phyloP scores from a whole-genome alignment of 2,329 filamentous ascomycete genomes.

The Ceratocystis lukuohia region DNA sequence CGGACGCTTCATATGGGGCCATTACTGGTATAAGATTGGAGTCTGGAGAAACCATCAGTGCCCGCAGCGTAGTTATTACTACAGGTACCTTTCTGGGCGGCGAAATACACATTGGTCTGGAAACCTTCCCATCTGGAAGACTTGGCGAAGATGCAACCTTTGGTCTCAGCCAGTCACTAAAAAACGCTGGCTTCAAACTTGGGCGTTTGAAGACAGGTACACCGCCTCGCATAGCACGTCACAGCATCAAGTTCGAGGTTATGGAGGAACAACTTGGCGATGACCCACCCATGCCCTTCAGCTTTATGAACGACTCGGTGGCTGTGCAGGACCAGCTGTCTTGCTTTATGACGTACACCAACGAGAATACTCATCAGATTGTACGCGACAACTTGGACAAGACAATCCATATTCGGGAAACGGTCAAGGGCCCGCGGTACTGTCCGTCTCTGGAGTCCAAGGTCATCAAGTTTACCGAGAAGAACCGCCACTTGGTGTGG shows the following conservation, averaged over 20 bases:
- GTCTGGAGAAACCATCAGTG: conserved; percentile 69
- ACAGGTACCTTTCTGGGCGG: conserved; percentile 92
- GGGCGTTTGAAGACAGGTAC: conserved; percentile 93
- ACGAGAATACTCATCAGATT: conserved; percentile 65
- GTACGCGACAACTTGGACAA: conserved; percentile 86
- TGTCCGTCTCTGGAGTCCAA: conserved; percentile 94
- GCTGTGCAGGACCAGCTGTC: conserved; percentile 66
- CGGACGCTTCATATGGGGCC: conserved; percentile 31
- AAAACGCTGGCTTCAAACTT: conserved; percentile 75
- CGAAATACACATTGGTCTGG: conserved; percentile 88
- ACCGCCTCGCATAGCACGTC: conserved; percentile 69
- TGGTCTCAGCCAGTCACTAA: conserved; percentile 79
- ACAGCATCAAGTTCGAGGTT: conserved; percentile 63
- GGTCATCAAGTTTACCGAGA: conserved; percentile 73
- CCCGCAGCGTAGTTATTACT: conserved; percentile 77
- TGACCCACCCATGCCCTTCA: conserved; percentile 77
- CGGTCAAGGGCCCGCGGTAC: conserved; percentile 84
- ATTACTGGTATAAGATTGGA: conserved; percentile 80
- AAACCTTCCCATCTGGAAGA: conserved; percentile 72
- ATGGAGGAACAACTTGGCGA: conserved; percentile 70
- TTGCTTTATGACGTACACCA: conserved; percentile 84
- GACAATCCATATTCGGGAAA: conserved; percentile 90
- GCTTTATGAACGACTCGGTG: conserved; percentile 70
- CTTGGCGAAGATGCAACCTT: conserved; percentile 91
- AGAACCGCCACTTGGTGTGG: conserved; percentile 79